A percentile compares a stretch with the other conserved stretches of the same genome.
These are phyloP conservation scores for Rhododendron griersonianum DNA, from an alignment of 148 eudicot species.

Conservation along the genomic window DNA sequence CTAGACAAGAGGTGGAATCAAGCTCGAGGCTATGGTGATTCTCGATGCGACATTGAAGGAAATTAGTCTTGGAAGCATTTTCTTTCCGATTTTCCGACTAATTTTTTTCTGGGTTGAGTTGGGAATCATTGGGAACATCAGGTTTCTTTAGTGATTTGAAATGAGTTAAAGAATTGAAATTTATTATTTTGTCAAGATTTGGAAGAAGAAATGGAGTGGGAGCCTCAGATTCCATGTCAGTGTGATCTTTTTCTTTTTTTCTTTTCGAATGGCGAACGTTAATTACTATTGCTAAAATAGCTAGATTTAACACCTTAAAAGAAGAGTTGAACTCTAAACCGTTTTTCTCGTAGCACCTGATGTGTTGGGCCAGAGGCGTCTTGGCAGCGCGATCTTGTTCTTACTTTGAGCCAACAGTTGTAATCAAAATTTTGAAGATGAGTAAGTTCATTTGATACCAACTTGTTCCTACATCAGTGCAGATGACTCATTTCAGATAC, in stretches of 20 bases:
- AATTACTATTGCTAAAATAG: too few species aligned
- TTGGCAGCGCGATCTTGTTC: not conserved
- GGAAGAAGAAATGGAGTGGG: not conserved
- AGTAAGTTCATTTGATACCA: not conserved
- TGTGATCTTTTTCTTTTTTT: not conserved
- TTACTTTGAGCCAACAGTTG: not conserved
- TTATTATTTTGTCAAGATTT: too few species aligned
- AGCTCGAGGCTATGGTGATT: not conserved
- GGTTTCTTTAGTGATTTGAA: too few species aligned
- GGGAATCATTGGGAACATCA: not conserved
- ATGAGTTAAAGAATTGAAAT: too few species aligned
- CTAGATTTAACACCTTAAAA: too few species aligned
- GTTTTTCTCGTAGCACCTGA: too few species aligned
- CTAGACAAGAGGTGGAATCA: not conserved
- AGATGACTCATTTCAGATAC: too few species aligned
- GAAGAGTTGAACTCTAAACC: too few species aligned
- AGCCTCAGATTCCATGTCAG: not conserved
- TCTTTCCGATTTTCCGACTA: not conserved
- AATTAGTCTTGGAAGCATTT: not conserved
- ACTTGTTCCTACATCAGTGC: not conserved
- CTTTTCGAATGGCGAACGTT: too few species aligned
- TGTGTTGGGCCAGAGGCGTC: too few species aligned
- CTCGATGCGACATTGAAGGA: not conserved
- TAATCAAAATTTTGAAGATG: not conserved
- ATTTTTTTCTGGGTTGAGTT: not conserved